Conservation (phyloP, 2,329 filamentous ascomycete species). For the Colletotrichum spinosum region DNA sequence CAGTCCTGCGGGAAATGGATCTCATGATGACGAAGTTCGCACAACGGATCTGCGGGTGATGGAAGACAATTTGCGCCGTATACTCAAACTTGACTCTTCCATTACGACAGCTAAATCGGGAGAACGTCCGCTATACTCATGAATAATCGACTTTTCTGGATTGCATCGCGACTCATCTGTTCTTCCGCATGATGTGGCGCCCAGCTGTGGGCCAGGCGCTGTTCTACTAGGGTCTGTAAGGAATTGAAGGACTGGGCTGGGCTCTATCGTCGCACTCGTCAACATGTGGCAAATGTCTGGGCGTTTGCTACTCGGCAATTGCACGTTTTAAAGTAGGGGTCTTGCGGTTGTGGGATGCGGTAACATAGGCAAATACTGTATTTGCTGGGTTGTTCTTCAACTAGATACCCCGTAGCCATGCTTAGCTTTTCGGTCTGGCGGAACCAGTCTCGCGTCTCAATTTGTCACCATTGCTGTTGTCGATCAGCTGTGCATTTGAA, state of each 20-base stretch:
- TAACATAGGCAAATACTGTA: slow-evolving; percentile 16
- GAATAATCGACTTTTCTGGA: not conserved
- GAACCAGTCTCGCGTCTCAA: no score
- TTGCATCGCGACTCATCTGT: not conserved
- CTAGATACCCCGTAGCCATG: slow-evolving; percentile 37
- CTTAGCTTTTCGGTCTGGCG: slow-evolving; percentile 17
- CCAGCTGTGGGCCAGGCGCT: not conserved
- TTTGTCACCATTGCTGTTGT: no score
- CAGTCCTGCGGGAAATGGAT: slow-evolving; percentile 9
- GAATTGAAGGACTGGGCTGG: not conserved
- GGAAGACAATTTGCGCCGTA: slow-evolving; percentile 65
- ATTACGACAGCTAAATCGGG: slow-evolving; percentile 40
- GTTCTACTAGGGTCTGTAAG: not conserved
- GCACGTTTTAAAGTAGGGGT: slow-evolving; percentile 31
- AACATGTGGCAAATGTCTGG: slow-evolving; percentile 20
- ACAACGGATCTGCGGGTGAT: slow-evolving; percentile 58
- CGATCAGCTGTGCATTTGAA: no score
- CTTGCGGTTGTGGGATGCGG: slow-evolving; percentile 29
- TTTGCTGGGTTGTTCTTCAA: slow-evolving; percentile 28
- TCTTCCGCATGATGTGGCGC: not conserved
- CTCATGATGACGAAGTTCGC: slow-evolving; percentile 34
- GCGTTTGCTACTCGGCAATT: slow-evolving; percentile 29
- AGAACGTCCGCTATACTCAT: slow-evolving; percentile 33
- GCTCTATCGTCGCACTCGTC: not conserved
- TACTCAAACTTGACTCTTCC: slow-evolving; percentile 57